phyloP scores from a whole-genome alignment of 1,284 basidiomycete species.

The Xanthoconium separans region DNA sequence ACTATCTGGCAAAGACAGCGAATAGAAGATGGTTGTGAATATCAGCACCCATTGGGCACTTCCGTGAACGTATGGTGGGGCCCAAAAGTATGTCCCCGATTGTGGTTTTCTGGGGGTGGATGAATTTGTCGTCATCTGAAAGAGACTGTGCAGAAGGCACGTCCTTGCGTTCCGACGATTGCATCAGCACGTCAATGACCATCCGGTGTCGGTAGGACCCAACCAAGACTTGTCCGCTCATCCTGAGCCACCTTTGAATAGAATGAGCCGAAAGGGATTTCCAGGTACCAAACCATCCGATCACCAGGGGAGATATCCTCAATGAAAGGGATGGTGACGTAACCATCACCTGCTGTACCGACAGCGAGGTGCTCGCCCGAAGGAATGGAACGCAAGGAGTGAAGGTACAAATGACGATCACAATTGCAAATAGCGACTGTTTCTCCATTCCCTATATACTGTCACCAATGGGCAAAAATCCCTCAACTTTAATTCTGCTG shows the following conservation, averaged over 20 bases:
- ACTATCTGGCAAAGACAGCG: not conserved
- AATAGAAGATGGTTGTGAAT: not conserved
- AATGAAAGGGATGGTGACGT: not conserved
- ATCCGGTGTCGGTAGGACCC: not conserved
- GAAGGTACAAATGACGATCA: slow-evolving; percentile 1
- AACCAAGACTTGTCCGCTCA: too few species aligned
- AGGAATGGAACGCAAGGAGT: not conserved
- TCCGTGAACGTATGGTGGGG: not conserved
- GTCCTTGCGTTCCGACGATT: not conserved
- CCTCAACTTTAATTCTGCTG: too few species aligned
- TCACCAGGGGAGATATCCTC: not conserved
- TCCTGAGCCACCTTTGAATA: not conserved
- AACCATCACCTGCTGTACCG: not conserved
- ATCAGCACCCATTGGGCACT: not conserved
- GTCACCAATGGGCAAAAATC: too few species aligned
- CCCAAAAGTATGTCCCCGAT: slow-evolving; percentile 6
- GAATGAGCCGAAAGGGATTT: slow-evolving; percentile 5
- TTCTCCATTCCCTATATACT: too few species aligned
- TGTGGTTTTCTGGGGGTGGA: not conserved
- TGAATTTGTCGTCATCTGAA: not conserved
- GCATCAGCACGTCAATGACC: not conserved
- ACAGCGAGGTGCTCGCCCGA: not conserved
- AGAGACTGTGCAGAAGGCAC: slow-evolving; percentile 1
- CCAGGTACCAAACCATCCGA: not conserved
- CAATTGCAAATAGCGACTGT: not conserved